Evolutionary conservation across 257 asterid species (phyloP).

Genomic region (Galeopsis tetrahit): DNA sequence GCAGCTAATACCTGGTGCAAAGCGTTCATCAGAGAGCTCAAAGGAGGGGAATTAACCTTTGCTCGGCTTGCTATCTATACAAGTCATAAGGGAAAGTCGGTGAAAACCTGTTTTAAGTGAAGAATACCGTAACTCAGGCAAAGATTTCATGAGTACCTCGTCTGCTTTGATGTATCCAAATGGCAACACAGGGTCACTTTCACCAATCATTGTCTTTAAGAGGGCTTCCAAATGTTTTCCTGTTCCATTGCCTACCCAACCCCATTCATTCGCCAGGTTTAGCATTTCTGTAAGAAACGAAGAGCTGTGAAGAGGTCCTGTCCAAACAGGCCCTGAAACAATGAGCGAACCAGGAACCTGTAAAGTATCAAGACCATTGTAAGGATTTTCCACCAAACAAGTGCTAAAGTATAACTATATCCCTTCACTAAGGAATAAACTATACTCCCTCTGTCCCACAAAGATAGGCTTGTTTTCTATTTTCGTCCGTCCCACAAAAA

Average conservation of each 20-base stretch:
- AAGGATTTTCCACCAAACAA: slow-evolving; percentile 13
- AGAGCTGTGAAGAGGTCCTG: slow-evolving; percentile 84
- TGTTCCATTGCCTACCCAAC: slow-evolving; percentile 65
- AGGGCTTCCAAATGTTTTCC: slow-evolving; percentile 70
- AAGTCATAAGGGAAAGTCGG: slow-evolving; percentile 18
- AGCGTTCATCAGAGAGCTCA: slow-evolving; percentile 47
- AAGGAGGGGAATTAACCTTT: slow-evolving; percentile 71
- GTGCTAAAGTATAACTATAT: neutral
- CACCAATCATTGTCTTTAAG: slow-evolving; percentile 69
- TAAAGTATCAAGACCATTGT: slow-evolving; percentile 29
- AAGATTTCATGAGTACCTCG: slow-evolving; percentile 57
- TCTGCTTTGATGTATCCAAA: slow-evolving; percentile 77
- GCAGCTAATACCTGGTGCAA: slow-evolving; percentile 59
- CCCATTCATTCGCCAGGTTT: slow-evolving; percentile 81
- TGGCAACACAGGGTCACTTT: slow-evolving; percentile 85
- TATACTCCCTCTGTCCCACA: neutral
- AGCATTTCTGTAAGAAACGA: slow-evolving; percentile 61
- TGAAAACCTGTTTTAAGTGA: slow-evolving; percentile 4
- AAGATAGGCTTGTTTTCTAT: no score
- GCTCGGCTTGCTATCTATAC: slow-evolving; percentile 85
- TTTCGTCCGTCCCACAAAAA: no score
- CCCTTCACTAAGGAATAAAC: neutral
- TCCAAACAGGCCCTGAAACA: slow-evolving; percentile 97
- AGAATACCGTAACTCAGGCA: neutral
- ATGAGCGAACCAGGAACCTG: slow-evolving; percentile 72